phyloP scores from a whole-genome alignment of 208 protist species.

The Trypanosoma platydactyli region DNA sequence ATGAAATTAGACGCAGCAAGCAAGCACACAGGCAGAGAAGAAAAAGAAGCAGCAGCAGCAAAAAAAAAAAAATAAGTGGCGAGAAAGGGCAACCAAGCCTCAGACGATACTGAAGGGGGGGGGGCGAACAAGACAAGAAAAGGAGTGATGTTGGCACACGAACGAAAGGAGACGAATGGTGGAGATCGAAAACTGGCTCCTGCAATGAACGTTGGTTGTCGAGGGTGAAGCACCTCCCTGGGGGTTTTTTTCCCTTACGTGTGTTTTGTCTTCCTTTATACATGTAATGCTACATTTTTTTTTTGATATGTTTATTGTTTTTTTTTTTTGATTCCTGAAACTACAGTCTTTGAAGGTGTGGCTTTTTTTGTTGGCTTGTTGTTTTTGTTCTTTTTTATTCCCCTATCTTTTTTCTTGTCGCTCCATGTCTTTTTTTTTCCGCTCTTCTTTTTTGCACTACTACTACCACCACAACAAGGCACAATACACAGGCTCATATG shows the following conservation, averaged over 20 bases:
- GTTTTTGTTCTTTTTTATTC: neutral
- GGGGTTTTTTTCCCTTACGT: neutral
- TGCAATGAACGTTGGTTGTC: no score
- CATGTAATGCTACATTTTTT: constrained; percentile 7
- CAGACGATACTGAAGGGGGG: neutral
- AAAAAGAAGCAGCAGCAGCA: neutral
- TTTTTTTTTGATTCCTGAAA: neutral
- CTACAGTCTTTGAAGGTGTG: no score
- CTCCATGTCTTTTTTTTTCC: constrained; percentile 13
- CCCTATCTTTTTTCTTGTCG: neutral
- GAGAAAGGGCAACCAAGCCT: neutral
- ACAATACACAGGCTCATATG: no score
- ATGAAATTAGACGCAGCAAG: no score
- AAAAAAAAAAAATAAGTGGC: neutral
- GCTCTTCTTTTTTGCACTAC: neutral
- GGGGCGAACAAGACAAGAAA: neutral
- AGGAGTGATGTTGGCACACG: neutral
- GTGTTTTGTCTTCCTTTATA: constrained; percentile 7
- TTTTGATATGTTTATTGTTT: constrained; percentile 1
- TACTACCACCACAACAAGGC: no score
- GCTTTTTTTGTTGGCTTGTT: neutral
- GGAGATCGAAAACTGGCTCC: neutral
- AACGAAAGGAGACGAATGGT: neutral
- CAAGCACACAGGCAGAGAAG: neutral
- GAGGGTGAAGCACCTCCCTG: neutral